Conservation (phyloP, 208 protist species). For the Crithidia fasciculata region DNA sequence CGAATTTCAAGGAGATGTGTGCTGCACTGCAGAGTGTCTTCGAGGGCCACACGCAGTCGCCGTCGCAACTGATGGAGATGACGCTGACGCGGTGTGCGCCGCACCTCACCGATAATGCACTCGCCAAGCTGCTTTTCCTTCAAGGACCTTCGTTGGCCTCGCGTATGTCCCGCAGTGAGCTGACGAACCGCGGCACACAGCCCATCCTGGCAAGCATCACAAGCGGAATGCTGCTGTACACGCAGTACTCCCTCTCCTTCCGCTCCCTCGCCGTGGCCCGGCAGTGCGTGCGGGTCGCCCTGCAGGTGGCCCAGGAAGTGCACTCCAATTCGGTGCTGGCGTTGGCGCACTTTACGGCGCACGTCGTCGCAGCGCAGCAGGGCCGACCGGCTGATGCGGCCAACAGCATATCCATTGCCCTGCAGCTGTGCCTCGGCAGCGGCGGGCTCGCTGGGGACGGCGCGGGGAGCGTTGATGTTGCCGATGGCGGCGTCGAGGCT, state of each 20-base stretch:
- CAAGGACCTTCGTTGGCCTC: conserved; percentile 28
- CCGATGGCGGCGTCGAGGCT: background rate
- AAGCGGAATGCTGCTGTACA: conserved; percentile 81
- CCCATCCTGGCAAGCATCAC: conserved; percentile 76
- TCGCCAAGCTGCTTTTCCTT: conserved; percentile 39
- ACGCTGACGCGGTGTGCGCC: conserved; percentile 23
- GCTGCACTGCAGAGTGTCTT: conserved; percentile 36
- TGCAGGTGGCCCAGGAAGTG: conserved; percentile 82
- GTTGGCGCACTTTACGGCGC: conserved; percentile 77
- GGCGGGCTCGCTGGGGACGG: background rate
- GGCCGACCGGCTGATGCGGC: conserved; percentile 64
- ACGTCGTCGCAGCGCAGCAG: conserved; percentile 58
- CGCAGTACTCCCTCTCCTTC: conserved; percentile 72
- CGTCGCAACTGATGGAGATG: conserved; percentile 31
- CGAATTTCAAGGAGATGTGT: conserved; percentile 28
- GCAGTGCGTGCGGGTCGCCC: conserved; percentile 67
- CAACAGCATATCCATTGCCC: conserved; percentile 78
- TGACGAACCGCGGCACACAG: conserved; percentile 47
- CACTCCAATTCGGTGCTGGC: conserved; percentile 65
- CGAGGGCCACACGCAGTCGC: conserved; percentile 37
- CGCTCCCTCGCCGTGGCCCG: conserved; percentile 57
- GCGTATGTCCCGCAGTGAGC: conserved; percentile 23
- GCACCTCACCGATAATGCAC: conserved; percentile 41
- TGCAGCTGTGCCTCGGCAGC: conserved; percentile 53
- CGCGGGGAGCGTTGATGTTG: background rate